Evolutionary conservation across 257 asterid species (phyloP).

Genomic region (Rubia yunnanensis): DNA sequence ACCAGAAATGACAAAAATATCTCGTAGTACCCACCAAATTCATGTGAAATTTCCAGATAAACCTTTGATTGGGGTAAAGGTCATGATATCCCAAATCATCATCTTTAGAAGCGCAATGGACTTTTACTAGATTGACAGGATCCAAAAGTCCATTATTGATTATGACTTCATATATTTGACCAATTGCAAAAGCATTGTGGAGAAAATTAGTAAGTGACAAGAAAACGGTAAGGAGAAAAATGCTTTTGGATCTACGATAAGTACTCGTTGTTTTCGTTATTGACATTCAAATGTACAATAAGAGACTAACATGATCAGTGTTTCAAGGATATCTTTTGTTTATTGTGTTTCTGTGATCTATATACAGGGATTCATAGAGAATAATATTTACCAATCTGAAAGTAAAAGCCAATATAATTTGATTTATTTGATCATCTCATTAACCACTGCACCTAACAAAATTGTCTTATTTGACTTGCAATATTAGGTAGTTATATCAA

Average conservation of each 20-base stretch:
- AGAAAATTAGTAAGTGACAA: no score
- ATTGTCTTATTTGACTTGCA: neutral
- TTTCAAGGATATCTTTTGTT: neutral
- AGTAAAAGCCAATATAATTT: no score
- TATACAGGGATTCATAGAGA: neutral
- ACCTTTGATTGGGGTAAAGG: neutral
- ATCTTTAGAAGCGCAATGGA: conserved; percentile 14
- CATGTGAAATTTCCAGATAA: neutral
- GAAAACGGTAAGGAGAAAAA: neutral
- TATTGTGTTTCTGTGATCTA: neutral
- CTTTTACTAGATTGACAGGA: neutral
- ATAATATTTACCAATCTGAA: neutral
- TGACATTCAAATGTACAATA: no score
- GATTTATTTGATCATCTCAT: neutral
- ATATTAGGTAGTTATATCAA: no score
- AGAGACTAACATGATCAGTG: no score
- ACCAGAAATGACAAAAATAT: conserved; percentile 22
- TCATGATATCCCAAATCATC: conserved; percentile 16
- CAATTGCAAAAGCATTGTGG: neutral
- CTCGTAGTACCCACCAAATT: neutral
- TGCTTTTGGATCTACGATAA: neutral
- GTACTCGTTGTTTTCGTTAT: neutral
- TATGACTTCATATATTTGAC: neutral
- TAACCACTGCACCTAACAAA: neutral
- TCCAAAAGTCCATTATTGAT: conserved; percentile 7